Conservation (phyloP, 1,139 yeast species). For the Tardiomyces blankii region DNA sequence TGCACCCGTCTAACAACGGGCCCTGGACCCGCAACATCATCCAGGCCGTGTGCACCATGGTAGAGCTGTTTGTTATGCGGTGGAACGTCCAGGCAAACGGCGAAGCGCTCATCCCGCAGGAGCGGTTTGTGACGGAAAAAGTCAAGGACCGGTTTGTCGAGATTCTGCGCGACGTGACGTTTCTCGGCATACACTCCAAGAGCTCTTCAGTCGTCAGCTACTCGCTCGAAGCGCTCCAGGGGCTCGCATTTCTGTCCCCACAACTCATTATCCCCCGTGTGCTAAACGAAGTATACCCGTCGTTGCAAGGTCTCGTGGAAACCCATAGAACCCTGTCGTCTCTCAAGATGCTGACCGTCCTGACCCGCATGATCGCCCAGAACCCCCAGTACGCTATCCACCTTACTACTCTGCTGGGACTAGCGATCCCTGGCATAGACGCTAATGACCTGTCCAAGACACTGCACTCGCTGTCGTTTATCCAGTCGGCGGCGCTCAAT, state of each 20-base stretch:
- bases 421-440: conserved; percentile 75
- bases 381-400: conserved; percentile 67
- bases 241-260: conserved; percentile 56
- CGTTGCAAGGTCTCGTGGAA: conserved; percentile 65
- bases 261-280: conserved; percentile 50
- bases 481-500: conserved; percentile 61
- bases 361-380: conserved; percentile 57
- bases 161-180: conserved; percentile 46
- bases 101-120: conserved; percentile 28
- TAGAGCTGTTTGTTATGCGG: conserved; percentile 23
- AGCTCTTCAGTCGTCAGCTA: conserved; percentile 45
- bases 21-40: conserved; percentile 72
- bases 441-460: conserved; percentile 78
- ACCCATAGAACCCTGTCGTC: conserved; percentile 77
- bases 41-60: conserved; percentile 38
- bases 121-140: conserved; percentile 35
- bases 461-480: conserved; percentile 53
- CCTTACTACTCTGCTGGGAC: conserved; percentile 56
- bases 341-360: conserved; percentile 51
- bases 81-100: conserved; percentile 26
- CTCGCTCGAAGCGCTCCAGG: conserved; percentile 50
- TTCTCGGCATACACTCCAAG: conserved; percentile 75
- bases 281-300: conserved; percentile 69
- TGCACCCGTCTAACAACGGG: conserved; percentile 87
- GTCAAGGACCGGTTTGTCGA: conserved; percentile 42